Percentiles rank a stretch among this genome's conserved stretches.
These are phyloP conservation scores for Calophaca sinica DNA, from an alignment of 306 rosid genomes.

Conservation along the genomic window DNA sequence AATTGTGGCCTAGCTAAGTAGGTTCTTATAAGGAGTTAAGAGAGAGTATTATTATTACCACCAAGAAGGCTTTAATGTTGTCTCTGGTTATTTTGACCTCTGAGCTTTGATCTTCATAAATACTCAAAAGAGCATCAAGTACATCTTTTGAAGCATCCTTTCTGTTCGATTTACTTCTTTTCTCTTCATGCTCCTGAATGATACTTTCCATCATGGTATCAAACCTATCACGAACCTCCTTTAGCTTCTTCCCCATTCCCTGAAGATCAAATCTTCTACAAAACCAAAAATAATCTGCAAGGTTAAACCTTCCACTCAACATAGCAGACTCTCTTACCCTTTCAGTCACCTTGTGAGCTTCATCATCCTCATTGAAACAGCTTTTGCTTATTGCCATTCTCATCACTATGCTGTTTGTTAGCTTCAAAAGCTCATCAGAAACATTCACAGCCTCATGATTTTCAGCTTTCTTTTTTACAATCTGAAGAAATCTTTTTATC, in stretches of 20 bases:
- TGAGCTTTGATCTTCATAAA: slow-evolving; percentile 53
- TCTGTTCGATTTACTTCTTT: slow-evolving; percentile 22
- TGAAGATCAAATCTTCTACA: slow-evolving; percentile 61
- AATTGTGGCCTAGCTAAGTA: background rate
- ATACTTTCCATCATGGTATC: slow-evolving; percentile 58
- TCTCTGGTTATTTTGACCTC: slow-evolving; percentile 59
- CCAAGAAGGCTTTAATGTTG: slow-evolving; percentile 64
- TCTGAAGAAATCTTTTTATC: slow-evolving; percentile 34
- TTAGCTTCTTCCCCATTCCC: slow-evolving; percentile 56
- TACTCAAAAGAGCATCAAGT: slow-evolving; percentile 47
- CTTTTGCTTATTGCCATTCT: slow-evolving; percentile 61
- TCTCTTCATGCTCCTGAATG: slow-evolving; percentile 62
- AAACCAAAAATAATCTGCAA: slow-evolving; percentile 59
- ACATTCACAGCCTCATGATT: slow-evolving; percentile 44
- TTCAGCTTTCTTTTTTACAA: slow-evolving; percentile 26
- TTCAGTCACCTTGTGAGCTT: slow-evolving; percentile 49
- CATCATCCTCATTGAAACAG: slow-evolving; percentile 46
- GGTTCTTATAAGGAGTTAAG: background rate
- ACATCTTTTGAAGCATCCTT: slow-evolving; percentile 37
- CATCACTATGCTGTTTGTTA: slow-evolving; percentile 50
- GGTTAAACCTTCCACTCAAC: slow-evolving; percentile 46
- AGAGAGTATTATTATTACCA: slow-evolving; percentile 47
- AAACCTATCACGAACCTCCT: slow-evolving; percentile 52
- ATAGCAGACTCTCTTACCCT: slow-evolving; percentile 49
- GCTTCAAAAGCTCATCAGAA: slow-evolving; percentile 52